phyloP scores from a whole-genome alignment of 1,284 basidiomycete genomes.

The Apiotrichum veenhuisii region DNA sequence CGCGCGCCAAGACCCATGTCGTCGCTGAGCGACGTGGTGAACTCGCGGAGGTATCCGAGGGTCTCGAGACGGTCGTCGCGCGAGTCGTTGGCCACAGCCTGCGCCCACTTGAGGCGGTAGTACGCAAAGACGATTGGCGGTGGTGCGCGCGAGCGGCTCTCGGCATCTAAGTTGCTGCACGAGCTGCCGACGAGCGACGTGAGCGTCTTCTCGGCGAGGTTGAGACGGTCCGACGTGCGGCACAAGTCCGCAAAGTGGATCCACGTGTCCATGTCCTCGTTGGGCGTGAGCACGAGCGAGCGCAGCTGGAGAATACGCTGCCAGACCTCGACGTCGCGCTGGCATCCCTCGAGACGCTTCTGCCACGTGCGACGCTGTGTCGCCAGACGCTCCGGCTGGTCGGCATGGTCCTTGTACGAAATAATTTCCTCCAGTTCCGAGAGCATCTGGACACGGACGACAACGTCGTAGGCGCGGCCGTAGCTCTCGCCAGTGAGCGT shows the following conservation, averaged over 20 bases:
- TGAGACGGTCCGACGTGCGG: slow-evolving; percentile 78
- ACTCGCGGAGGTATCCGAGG: slow-evolving; percentile 78
- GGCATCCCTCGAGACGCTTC: slow-evolving; percentile 89
- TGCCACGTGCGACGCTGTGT: slow-evolving; percentile 91
- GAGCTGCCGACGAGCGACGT: slow-evolving; percentile 76
- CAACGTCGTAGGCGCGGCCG: slow-evolving; percentile 89
- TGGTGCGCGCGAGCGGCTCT: slow-evolving; percentile 68
- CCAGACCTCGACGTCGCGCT: slow-evolving; percentile 99
- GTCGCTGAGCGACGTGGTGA: slow-evolving; percentile 68
- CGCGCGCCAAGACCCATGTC: slow-evolving; percentile 68
- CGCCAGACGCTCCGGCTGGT: slow-evolving; percentile 85
- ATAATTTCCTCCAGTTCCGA: slow-evolving; percentile 99
- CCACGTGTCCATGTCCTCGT: slow-evolving; percentile 96
- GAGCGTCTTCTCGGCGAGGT: slow-evolving; percentile 93
- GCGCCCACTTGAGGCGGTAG: slow-evolving; percentile 95
- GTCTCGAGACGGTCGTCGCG: slow-evolving; percentile 57
- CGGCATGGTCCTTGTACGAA: slow-evolving; percentile 86
- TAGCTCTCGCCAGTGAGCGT: slow-evolving; percentile 94
- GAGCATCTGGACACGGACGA: slow-evolving; percentile 98
- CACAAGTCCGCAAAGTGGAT: slow-evolving; percentile 88
- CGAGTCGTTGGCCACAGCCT: slow-evolving; percentile 51
- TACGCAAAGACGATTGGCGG: slow-evolving; percentile 97
- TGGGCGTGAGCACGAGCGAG: slow-evolving; percentile 86
- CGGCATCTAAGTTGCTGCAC: slow-evolving; percentile 39
- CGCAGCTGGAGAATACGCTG: slow-evolving; percentile 95